Evolutionary conservation across 306 rosid genomes (phyloP).

Genomic region (Cicer yamashitae): DNA sequence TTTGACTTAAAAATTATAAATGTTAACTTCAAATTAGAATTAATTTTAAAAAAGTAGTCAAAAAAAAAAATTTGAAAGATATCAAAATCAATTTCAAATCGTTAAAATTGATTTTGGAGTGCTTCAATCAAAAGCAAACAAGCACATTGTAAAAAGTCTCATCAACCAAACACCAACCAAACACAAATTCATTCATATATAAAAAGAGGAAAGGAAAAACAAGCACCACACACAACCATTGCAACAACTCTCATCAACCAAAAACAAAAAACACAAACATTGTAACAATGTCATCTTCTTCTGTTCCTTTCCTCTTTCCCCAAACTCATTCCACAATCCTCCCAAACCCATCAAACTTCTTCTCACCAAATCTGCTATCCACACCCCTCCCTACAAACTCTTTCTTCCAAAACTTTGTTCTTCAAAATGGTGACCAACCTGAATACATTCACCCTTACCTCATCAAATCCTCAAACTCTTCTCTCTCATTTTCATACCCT

Average conservation of each 20-base stretch:
- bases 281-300: slow-evolving; percentile 4
- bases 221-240: not conserved
- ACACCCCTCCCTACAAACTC: slow-evolving; percentile 83
- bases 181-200: not conserved
- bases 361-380: slow-evolving; percentile 65
- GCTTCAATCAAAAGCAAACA: too few relatives aligned
- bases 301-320: slow-evolving; percentile 72
- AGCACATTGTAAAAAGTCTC: too few relatives aligned
- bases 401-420: slow-evolving; percentile 80
- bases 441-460: slow-evolving; percentile 88
- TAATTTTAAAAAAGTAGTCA: too few relatives aligned
- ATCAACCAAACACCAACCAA: not conserved
- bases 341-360: slow-evolving; percentile 78
- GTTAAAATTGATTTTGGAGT: too few relatives aligned
- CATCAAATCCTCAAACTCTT: slow-evolving; percentile 60
- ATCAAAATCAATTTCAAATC: too few relatives aligned
- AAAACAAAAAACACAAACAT: not conserved
- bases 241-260: not conserved
- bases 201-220: not conserved
- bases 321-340: slow-evolving; percentile 62
- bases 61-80: too few relatives aligned
- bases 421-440: slow-evolving; percentile 72
- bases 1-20: too few relatives aligned
- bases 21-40: too few relatives aligned
- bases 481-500: slow-evolving; percentile 73